Evolutionary conservation across 1,139 yeast genomes (phyloP).

Genomic region (Candida dubliniensis): DNA sequence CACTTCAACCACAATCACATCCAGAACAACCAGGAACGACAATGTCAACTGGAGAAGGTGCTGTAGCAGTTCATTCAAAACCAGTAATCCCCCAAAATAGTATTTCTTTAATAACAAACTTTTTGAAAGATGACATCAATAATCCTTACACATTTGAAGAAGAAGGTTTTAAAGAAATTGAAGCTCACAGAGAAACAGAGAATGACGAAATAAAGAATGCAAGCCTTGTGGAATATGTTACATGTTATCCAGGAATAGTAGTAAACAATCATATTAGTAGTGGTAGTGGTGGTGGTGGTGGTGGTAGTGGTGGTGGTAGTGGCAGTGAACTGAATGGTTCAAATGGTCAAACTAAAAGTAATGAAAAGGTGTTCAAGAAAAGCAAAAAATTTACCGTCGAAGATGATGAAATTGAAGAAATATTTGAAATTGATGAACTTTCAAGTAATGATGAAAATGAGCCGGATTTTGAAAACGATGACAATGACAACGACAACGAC

Average conservation of each 20-base stretch:
- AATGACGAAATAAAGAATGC: conserved; percentile 13
- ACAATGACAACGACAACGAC: conserved; percentile 14
- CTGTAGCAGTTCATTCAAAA: background rate
- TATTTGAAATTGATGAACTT: conserved; percentile 7
- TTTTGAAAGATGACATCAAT: conserved; percentile 62
- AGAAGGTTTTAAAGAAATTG: conserved; percentile 48
- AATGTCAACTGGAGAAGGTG: conserved; percentile 11
- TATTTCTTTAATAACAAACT: conserved; percentile 54
- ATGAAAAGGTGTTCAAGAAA: background rate
- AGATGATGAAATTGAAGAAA: conserved; percentile 14
- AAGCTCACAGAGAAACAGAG: conserved; percentile 33
- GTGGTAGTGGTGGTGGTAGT: no score
- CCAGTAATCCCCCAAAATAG: conserved; percentile 36
- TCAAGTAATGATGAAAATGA: conserved; percentile 1
- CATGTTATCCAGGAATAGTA: conserved; percentile 34
- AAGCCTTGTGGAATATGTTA: conserved; percentile 22
- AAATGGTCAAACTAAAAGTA: background rate
- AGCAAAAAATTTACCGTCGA: conserved; percentile 3
- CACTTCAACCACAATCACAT: conserved; percentile 19
- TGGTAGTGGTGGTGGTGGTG: no score
- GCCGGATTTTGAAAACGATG: conserved; percentile 3
- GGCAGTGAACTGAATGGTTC: no score
- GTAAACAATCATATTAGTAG: conserved; percentile 1
- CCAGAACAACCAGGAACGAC: conserved; percentile 5
- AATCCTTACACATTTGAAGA: conserved; percentile 59